Conservation (phyloP, 768 basidiomycete genomes). For the Termitomyces sp. region DNA sequence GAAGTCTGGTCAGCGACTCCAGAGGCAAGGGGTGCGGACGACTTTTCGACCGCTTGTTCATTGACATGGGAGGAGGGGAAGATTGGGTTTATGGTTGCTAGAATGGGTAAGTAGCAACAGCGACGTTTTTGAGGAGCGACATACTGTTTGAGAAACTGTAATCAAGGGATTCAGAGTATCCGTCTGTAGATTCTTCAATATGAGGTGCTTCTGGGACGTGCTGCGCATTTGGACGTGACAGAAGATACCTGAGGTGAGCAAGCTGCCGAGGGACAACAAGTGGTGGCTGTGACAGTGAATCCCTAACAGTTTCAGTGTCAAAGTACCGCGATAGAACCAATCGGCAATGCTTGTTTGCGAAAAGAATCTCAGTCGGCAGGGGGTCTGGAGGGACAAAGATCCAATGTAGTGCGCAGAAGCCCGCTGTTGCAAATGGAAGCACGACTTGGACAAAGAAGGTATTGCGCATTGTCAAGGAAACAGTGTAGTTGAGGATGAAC, state of each 20-base stretch:
- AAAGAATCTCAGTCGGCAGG: not conserved
- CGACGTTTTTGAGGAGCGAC: not conserved
- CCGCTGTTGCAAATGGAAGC: not conserved
- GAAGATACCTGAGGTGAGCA: not conserved
- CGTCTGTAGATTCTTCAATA: not conserved
- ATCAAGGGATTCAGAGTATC: not conserved
- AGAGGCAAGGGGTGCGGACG: too few relatives aligned
- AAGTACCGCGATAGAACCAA: not conserved
- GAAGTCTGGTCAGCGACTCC: not conserved
- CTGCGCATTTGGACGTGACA: not conserved
- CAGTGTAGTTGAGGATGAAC: not conserved
- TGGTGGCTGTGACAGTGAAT: not conserved
- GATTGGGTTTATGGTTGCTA: not conserved
- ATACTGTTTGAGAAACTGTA: not conserved
- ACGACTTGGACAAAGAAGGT: not conserved
- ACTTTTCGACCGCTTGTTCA: not conserved
- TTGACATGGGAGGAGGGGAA: not conserved
- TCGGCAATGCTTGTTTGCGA: not conserved
- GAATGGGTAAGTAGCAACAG: not conserved
- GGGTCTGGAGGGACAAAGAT: not conserved
- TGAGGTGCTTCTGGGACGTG: not conserved
- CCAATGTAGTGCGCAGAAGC: not conserved
- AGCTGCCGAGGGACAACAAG: not conserved
- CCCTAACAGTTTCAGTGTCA: not conserved
- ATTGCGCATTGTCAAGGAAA: not conserved